Evolutionary conservation across 148 eudicot genomes (phyloP).

Genomic region (Nepenthes mirabilis): DNA sequence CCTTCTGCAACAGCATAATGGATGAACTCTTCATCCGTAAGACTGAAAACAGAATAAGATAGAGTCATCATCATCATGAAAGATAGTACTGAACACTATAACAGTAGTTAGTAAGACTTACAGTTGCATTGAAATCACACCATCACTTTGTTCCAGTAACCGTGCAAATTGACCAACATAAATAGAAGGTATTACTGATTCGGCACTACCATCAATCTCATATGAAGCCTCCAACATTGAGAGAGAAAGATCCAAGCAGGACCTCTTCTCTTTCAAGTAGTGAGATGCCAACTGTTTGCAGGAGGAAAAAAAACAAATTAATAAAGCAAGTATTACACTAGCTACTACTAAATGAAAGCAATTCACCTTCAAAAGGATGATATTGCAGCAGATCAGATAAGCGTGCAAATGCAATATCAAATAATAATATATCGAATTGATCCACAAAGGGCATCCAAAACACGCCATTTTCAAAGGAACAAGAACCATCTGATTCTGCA

Average conservation of each 20-base stretch:
- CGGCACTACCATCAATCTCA: constrained; percentile 44
- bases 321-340: not conserved
- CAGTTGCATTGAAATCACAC: constrained; percentile 56
- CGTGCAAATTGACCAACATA: constrained; percentile 88
- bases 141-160: constrained; percentile 58
- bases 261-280: constrained; percentile 73
- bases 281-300: constrained; percentile 68
- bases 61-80: not conserved
- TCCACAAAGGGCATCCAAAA: no score
- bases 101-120: constrained; percentile 27
- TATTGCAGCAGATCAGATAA: no score
- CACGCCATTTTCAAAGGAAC: no score
- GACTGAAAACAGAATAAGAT: constrained; percentile 29
- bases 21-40: constrained; percentile 78
- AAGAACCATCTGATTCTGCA: no score
- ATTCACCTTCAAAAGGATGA: not conserved
- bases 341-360: not conserved
- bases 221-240: constrained; percentile 50
- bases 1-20: constrained; percentile 72
- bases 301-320: not conserved
- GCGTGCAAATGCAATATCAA: no score
- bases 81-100: not conserved
- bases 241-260: constrained; percentile 63
- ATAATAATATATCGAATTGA: no score
- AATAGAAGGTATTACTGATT: constrained; percentile 70